Evolutionary conservation across 371 early-diverging fungal genomes (phyloP), one percentile per base, ranked within the genome.

Genomic region (Mycotypha africana): DNA sequence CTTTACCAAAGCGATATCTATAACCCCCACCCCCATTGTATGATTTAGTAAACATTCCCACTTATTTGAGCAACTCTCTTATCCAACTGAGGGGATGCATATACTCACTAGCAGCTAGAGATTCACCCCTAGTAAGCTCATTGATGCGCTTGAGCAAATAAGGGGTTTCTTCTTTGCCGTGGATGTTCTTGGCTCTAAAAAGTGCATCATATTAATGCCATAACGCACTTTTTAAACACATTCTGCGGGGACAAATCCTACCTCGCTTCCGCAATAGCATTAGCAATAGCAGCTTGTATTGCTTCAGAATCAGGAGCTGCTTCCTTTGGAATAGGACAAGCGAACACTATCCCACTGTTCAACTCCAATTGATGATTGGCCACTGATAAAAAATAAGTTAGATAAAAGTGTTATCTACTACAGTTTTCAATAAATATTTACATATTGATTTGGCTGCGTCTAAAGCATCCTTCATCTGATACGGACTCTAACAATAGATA

Each of bases 81-180:
- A n/a, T n/a, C n/a, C n/a, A n/a, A n/a, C n/a, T n/a, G n/a, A n/a
- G n/a, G n/a, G n/a, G n/a, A n/a, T n/a, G n/a, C n/a, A 8, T 17
- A 30, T 11, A 67, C 72, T 62, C 80, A 86, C 85, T 93, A n/a
- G 93, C 80, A 17, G 66, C 63, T 38, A 95, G 65, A 12, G 92
- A 91, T 40, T 77, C 70, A 9, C 95, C 95, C 7, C 73, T 63
- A 2, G 93, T 96, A 12, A 93, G 45, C 45, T 87, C 84, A 12
- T 77, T 73, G 10, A 97, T 82, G 26, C 86, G 81, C 43, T 83
- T 81, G 23, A 97, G 76, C 45, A 97, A 58, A 56, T 86, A 95
- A 1, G 97, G 97, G 0, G 97, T 97, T 43, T 84, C 80, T 28
- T 91, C 91, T 56, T 93, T 92, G 33, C 97, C 97, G 14, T 23